Evolutionary conservation across 2,329 filamentous ascomycete species (phyloP), one percentile per base, ranked within the genome.

Genomic region (Thyridium curvatum): DNA sequence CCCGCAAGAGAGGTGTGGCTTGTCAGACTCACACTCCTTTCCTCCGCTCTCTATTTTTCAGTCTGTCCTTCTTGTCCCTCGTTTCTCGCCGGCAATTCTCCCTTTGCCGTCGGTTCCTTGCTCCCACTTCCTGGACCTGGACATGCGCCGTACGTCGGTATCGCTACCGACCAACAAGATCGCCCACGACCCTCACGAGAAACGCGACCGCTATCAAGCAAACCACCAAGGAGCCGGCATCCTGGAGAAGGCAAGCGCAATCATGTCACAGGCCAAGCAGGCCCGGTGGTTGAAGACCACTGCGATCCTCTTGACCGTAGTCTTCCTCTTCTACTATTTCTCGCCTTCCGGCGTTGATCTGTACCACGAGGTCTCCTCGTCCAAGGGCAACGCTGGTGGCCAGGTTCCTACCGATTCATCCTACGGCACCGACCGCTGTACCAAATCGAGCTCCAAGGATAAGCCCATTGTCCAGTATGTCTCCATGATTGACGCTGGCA

Each of bases 381-480:
- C 21, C 21, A 26, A 26, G 21, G 21, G 21, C 21, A 26, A 26
- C 21, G 42, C 38, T 34, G 56, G 65, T 44, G 77, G 76, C 46
- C 77, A 82, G 54, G 56, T 59, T 2, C 70, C 76, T 28, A 61
- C 71, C 37, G 79, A 86, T 52, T 69, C 74, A 18, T 77, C 80
- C 8, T 74, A 81, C 53, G 77, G 77, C 49, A 82, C 85, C 47
- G 72, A 77, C 32, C 84, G 79, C 66, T 98, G 93, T 74, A 80
- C 81, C 43, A 86, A 82, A 58, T 88, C 93, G 32, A 82, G 77
- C 66, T 87, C 88, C 52, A 81, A 85, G 55, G 84, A 88, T 48
- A 97, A 96, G 69, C 91, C 93, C 36, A 79, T 98, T 49, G 83
- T 96, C 45, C 93, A 98, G 60, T 98, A 97, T 68, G 94, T 93